Conservation (phyloP, 441 rosid genomes). For the Sinapis alba region DNA sequence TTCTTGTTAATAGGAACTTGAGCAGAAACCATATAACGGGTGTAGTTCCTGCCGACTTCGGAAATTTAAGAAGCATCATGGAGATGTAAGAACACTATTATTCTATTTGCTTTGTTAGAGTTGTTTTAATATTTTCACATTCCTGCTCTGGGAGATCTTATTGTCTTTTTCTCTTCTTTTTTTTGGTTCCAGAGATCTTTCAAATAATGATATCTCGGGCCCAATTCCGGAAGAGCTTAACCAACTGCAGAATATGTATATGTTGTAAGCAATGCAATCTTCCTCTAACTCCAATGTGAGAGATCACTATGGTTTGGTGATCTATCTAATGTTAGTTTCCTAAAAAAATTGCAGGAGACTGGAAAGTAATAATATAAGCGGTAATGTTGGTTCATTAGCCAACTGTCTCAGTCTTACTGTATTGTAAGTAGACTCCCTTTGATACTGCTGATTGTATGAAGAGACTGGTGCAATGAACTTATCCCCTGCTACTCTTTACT, state of each 20-base stretch:
- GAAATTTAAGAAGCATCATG: conserved; percentile 85
- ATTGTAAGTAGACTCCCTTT: conserved; percentile 51
- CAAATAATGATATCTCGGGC: conserved; percentile 81
- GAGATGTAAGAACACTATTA: conserved; percentile 67
- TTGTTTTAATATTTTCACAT: neutral
- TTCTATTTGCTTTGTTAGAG: neutral
- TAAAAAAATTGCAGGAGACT: conserved; percentile 59
- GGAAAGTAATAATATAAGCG: conserved; percentile 80
- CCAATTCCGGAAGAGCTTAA: conserved; percentile 79
- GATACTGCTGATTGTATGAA: neutral
- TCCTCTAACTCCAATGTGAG: neutral
- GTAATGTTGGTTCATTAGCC: conserved; percentile 63
- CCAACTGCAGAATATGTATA: conserved; percentile 75
- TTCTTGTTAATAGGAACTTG: conserved; percentile 59
- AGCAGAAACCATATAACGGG: conserved; percentile 82
- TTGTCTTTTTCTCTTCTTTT: neutral
- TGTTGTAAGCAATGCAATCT: conserved; percentile 65
- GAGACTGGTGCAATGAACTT: conserved; percentile 8
- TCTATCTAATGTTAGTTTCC: neutral
- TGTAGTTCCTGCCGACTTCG: conserved; percentile 80
- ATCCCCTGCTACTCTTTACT: neutral
- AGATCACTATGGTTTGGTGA: neutral
- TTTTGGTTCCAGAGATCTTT: conserved; percentile 74
- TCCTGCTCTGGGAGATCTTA: conserved; percentile 27
- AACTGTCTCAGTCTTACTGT: conserved; percentile 69